Evolutionary conservation across 768 basidiomycete species (phyloP).

Genomic region (Trametes coccinea): DNA sequence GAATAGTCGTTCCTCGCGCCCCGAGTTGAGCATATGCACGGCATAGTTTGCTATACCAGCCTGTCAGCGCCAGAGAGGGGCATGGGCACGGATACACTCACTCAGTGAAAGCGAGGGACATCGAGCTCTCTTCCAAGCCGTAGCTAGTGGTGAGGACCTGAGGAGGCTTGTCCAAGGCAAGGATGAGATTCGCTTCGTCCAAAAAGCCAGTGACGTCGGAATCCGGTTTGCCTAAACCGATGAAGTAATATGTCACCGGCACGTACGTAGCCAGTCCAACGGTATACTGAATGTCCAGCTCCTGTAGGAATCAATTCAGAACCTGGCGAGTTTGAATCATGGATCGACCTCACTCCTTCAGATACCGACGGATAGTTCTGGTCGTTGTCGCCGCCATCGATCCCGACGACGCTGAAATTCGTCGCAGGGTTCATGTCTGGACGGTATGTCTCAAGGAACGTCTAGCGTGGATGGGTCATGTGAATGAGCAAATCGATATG

Average conservation of each 20-base stretch:
- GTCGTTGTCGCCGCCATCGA: constrained; percentile 31
- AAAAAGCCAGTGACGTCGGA: constrained; percentile 27
- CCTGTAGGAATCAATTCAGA: constrained; percentile 13
- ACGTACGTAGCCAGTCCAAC: constrained; percentile 35
- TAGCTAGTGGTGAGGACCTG: constrained; percentile 38
- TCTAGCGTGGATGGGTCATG: constrained; percentile 6
- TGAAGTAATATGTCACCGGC: constrained; percentile 34
- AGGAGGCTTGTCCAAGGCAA: constrained; percentile 26
- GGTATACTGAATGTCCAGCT: constrained; percentile 37
- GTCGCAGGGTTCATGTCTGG: constrained; percentile 28
- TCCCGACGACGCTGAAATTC: constrained; percentile 27
- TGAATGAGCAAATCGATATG: too few species aligned
- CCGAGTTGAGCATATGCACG: constrained; percentile 37
- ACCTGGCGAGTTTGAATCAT: too few species aligned
- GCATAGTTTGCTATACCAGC: constrained; percentile 36
- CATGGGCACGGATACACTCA: constrained; percentile 44
- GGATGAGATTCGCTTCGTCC: constrained; percentile 32
- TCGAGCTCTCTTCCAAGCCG: constrained; percentile 56
- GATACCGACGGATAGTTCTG: neutral
- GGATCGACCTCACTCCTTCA: constrained; percentile 52
- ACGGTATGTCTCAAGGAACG: constrained; percentile 29
- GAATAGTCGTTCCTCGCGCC: constrained; percentile 36
- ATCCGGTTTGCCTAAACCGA: constrained; percentile 31
- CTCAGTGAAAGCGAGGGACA: constrained; percentile 7
- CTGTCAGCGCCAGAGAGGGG: constrained; percentile 41